Evolutionary conservation across 768 basidiomycete species (phyloP).

Genomic region (Thelephora aurantiotincta): DNA sequence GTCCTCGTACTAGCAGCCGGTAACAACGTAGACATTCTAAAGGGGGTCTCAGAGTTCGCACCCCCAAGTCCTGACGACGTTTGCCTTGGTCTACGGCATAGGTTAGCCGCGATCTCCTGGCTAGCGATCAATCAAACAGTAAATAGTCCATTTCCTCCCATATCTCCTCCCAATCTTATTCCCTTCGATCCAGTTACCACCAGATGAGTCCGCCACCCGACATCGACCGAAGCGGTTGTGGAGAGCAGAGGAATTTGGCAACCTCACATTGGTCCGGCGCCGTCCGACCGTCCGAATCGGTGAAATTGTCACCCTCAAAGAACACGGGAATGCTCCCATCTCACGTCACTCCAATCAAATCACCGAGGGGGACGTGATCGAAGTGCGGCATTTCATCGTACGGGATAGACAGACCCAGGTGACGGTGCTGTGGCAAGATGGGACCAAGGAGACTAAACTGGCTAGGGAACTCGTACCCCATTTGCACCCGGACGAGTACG

Average conservation of each 20-base stretch:
- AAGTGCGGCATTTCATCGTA: constrained; percentile 47
- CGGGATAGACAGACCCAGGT: constrained; percentile 57
- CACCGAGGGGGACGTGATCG: constrained; percentile 29
- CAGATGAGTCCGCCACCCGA: constrained; percentile 35
- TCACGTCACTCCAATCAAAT: constrained; percentile 48
- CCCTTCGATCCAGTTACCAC: constrained; percentile 37
- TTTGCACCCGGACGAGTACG: constrained; percentile 81
- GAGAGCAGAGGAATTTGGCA: constrained; percentile 46
- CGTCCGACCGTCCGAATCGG: constrained; percentile 58
- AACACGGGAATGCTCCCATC: constrained; percentile 29
- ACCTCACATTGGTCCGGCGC: constrained; percentile 49
- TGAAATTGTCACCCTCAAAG: constrained; percentile 52
- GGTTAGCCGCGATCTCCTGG: constrained; percentile 74
- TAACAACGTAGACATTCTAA: constrained; percentile 31
- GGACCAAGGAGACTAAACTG: constrained; percentile 42
- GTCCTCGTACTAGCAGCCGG: constrained; percentile 43
- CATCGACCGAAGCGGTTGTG: constrained; percentile 66
- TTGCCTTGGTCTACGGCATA: constrained; percentile 61
- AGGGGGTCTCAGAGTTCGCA: constrained; percentile 28
- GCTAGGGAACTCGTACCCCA: constrained; percentile 68
- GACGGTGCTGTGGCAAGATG: constrained; percentile 82
- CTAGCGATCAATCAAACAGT: constrained; percentile 80
- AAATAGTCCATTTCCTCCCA: constrained; percentile 12
- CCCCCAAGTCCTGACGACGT: constrained; percentile 36
- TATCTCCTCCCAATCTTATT: constrained; percentile 2